Evolutionary conservation across 805 yeast species (phyloP).

Genomic region (Teunomyces tritomae): DNA sequence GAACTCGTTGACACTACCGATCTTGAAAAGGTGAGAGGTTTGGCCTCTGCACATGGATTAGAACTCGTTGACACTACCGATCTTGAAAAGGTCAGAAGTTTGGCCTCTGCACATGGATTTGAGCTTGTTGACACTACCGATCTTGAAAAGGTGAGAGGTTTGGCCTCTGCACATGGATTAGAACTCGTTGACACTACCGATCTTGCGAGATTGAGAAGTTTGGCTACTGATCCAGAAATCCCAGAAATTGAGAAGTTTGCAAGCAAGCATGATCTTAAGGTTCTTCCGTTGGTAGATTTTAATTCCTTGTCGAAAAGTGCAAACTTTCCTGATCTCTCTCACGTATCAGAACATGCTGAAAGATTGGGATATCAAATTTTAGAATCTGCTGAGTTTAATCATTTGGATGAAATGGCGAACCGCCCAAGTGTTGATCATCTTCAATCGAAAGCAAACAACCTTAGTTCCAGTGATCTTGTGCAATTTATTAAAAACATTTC

Average conservation of each 20-base stretch:
- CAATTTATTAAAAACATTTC: neutral
- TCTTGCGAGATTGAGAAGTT: constrained; percentile 5
- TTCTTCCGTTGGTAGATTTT: constrained; percentile 2
- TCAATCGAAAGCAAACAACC: constrained; percentile 10
- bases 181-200: neutral
- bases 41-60: constrained; percentile 4
- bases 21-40: neutral
- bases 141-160: neutral
- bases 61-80: neutral
- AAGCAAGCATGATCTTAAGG: constrained; percentile 15
- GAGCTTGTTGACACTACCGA: neutral
- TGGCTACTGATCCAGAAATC: constrained; percentile 9
- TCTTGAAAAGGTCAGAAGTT: too few relatives aligned
- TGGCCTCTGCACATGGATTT: constrained; percentile 4
- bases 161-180: constrained; percentile 4
- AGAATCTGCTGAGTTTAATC: constrained; percentile 7
- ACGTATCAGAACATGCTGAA: constrained; percentile 10
- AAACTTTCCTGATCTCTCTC: neutral
- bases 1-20: neutral
- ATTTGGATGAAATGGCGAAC: constrained; percentile 10
- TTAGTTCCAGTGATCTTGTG: constrained; percentile 13
- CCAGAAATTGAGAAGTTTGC: constrained; percentile 8
- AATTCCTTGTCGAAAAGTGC: constrained; percentile 3
- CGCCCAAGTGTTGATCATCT: constrained; percentile 16
- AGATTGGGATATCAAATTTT: neutral